Base-by-base conservation (phyloP, 306 rosid genomes). In the Trifolium repens region DNA sequence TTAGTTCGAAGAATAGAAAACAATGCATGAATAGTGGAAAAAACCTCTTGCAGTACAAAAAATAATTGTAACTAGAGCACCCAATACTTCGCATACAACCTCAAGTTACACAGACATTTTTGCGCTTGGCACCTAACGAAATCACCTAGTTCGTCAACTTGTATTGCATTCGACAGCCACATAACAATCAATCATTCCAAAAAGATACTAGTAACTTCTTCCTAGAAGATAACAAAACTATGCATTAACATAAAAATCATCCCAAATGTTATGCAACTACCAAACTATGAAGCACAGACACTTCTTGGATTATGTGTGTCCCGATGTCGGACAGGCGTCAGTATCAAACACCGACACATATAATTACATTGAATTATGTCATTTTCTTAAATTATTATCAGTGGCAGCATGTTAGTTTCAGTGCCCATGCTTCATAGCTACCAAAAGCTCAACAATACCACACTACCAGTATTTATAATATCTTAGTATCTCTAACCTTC, bases 401-500 rank as follows among this genome's bases (percentile, higher is more conserved):
- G 4, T 30, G 34, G 0, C 4, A 4, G 5, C 34, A 30, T 30
- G 5, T 30, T 4, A 30, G 5, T 4, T 3, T 30, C 34, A 30
- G 35, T 32, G 6, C 0, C 35, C 6, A 5, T 32, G 35, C 35
- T 32, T 32, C 35, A 32, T 32, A 32, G 35, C 55, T 43, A 43
- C 12, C 39, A 67, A 67, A 42, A 66, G 19, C 71, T 16, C n/a
- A 32, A 0, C 34, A 4, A 53, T 22, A 53, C 35, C 65, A 52
- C 46, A 74, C 8, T 53, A 72, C 75, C 24, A 19, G 24, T 11
- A 12, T 47, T 30, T 34, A 67, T 4, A 60, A 10, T 30, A 13
- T 44, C 17, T 3, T 5, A 66, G 62, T n/a, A 79, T 73, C 49
- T 24, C 53, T 43, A 67, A 90, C 98, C 94, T 91, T 94, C 86